A percentile compares a stretch with the other conserved stretches of the same genome.
These are phyloP conservation scores for Maudiozyma bulderi DNA, from an alignment of 805 yeast genomes.

Conservation along the genomic window DNA sequence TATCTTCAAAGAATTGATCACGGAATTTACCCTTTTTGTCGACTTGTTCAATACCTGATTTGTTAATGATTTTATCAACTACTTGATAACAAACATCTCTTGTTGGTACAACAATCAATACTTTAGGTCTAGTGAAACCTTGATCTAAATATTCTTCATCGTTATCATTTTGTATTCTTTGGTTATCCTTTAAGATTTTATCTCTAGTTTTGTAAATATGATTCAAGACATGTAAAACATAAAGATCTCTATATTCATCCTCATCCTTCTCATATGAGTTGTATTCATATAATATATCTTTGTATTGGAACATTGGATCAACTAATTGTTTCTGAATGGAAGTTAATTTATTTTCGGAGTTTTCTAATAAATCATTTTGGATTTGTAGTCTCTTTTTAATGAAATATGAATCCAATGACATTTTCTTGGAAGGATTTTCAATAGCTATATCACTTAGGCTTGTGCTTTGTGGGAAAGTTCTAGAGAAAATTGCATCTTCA, in stretches of 20 bases:
- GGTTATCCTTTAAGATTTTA: slow-evolving; percentile 67
- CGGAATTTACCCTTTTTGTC: slow-evolving; percentile 74
- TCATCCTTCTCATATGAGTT: slow-evolving; percentile 39
- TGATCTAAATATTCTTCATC: slow-evolving; percentile 75
- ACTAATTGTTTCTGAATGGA: slow-evolving; percentile 43
- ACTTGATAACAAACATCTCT: slow-evolving; percentile 67
- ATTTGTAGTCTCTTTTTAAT: slow-evolving; percentile 37
- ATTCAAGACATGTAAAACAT: slow-evolving; percentile 64
- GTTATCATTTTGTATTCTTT: slow-evolving; percentile 37
- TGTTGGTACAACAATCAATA: slow-evolving; percentile 73
- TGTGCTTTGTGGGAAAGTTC: slow-evolving; percentile 14
- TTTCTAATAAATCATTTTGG: slow-evolving; percentile 21
- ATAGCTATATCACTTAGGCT: slow-evolving; percentile 7
- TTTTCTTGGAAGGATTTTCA: slow-evolving; percentile 14
- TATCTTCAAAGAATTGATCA: slow-evolving; percentile 53
- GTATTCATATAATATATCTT: slow-evolving; percentile 58
- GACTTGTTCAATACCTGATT: slow-evolving; percentile 62
- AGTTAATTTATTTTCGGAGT: slow-evolving; percentile 24
- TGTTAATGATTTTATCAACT: slow-evolving; percentile 47
- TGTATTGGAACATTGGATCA: slow-evolving; percentile 61
- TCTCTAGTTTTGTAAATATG: slow-evolving; percentile 85
- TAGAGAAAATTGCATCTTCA: slow-evolving; percentile 19
- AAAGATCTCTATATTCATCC: slow-evolving; percentile 48
- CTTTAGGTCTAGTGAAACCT: slow-evolving; percentile 92
- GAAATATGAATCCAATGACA: slow-evolving; percentile 29